Evolutionary conservation across 192 early-diverging fungal species (phyloP).

Genomic region (Coemansia sp.): DNA sequence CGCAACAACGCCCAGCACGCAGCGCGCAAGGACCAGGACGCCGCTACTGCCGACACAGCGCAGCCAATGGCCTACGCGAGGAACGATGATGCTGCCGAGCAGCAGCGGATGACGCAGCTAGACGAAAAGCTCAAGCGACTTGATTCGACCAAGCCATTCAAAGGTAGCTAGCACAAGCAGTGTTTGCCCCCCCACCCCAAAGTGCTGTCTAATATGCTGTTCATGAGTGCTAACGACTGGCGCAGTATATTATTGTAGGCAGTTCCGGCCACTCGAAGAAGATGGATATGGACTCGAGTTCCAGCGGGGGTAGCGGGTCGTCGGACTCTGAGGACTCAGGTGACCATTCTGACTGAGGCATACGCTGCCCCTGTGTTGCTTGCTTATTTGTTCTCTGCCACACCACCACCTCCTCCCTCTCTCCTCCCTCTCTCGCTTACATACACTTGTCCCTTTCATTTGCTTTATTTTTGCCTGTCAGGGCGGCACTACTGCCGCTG

Average conservation of each 20-base stretch:
- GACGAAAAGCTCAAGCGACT: slow-evolving; percentile 52
- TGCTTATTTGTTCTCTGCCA: slow-evolving; percentile 37
- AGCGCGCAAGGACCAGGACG: slow-evolving; percentile 44
- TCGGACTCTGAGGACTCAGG: slow-evolving; percentile 85
- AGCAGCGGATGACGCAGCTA: slow-evolving; percentile 40
- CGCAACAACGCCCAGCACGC: slow-evolving; percentile 47
- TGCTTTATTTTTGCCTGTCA: neutral
- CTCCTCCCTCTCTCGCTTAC: neutral
- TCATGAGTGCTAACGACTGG: neutral
- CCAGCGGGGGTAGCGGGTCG: slow-evolving; percentile 51
- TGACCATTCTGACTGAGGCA: slow-evolving; percentile 68
- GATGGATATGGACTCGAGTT: slow-evolving; percentile 40
- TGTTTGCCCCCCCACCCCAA: too few relatives aligned
- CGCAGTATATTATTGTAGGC: slow-evolving; percentile 15
- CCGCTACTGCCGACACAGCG: slow-evolving; percentile 52
- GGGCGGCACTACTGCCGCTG: neutral
- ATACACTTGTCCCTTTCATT: neutral
- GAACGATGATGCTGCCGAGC: slow-evolving; percentile 21
- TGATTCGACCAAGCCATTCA: slow-evolving; percentile 38
- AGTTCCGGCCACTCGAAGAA: slow-evolving; percentile 21
- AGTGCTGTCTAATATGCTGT: neutral
- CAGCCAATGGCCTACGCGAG: slow-evolving; percentile 33
- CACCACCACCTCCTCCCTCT: slow-evolving; percentile 6
- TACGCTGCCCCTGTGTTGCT: slow-evolving; percentile 21
- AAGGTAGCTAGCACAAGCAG: slow-evolving; percentile 19